phyloP scores from a whole-genome alignment of 2,329 filamentous ascomycete species.

The Diaporthe helianthi region DNA sequence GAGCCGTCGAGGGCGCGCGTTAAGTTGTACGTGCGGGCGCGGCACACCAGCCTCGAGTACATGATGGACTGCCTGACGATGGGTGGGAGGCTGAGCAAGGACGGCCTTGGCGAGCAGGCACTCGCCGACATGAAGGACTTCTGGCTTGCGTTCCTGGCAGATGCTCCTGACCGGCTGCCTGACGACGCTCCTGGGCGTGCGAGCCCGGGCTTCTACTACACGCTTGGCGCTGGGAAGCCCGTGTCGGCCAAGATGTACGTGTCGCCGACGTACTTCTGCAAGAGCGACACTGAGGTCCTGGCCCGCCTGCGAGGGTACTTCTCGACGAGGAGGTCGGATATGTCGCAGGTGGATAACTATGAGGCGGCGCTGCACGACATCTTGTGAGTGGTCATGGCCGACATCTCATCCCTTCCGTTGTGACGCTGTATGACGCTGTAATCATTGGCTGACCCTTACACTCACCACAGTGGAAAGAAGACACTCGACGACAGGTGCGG shows the following conservation, averaged over 20 bases:
- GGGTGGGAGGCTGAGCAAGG: conserved; percentile 35
- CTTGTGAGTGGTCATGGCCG: conserved; percentile 28
- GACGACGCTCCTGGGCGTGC: conserved; percentile 36
- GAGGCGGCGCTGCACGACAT: conserved; percentile 36
- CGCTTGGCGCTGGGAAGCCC: conserved; percentile 36
- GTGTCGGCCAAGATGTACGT: conserved; percentile 39
- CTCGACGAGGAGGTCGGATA: conserved; percentile 33
- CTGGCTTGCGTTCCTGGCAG: conserved; percentile 38
- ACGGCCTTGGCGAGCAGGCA: conserved; percentile 31
- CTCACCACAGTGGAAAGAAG: conserved; percentile 9
- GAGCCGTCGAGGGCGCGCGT: conserved; percentile 37
- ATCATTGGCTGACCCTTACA: not conserved
- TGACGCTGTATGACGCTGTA: accelerated
- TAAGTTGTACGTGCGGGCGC: conserved; percentile 39
- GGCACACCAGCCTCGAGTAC: conserved; percentile 37
- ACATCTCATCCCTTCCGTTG: no score
- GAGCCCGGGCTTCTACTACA: conserved; percentile 40
- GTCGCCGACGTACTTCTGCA: conserved; percentile 38
- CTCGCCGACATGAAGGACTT: conserved; percentile 37
- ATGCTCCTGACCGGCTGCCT: conserved; percentile 37
- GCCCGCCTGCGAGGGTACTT: conserved; percentile 36
- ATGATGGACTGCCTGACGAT: conserved; percentile 40
- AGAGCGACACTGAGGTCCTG: conserved; percentile 39
- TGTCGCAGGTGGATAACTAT: conserved; percentile 37
- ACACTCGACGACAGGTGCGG: conserved; percentile 24